phyloP scores from a whole-genome alignment of 495 filamentous ascomycete species.

The Tetracladium marchalianum region DNA sequence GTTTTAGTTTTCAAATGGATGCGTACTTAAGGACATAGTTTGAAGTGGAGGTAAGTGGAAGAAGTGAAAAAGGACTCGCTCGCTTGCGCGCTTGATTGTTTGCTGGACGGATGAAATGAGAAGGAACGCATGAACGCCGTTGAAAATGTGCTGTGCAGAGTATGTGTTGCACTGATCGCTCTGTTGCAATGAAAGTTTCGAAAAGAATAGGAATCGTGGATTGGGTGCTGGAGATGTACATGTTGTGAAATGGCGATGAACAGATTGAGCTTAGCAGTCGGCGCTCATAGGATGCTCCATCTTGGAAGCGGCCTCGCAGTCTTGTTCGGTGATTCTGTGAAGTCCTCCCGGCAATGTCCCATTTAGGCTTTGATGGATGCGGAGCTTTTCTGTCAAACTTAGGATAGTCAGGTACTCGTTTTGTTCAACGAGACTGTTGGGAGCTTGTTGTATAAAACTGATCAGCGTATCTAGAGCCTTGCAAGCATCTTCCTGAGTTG shows the following conservation, averaged over 20 bases:
- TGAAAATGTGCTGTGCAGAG: conserved; percentile 1
- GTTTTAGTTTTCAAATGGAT: neutral
- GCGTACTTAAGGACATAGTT: neutral
- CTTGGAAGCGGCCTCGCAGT: conserved; percentile 37
- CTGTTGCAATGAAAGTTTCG: conserved; percentile 6
- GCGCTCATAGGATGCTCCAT: conserved; percentile 40
- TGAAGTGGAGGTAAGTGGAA: neutral
- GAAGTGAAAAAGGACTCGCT: conserved; percentile 7
- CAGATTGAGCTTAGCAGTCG: conserved; percentile 6
- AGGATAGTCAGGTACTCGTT: conserved; percentile 77
- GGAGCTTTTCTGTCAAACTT: conserved; percentile 82
- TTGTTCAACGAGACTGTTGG: conserved; percentile 59
- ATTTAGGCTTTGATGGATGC: conserved; percentile 49
- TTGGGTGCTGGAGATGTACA: conserved; percentile 8
- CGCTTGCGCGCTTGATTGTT: neutral
- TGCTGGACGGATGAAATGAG: conserved; percentile 8
- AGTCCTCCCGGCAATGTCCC: conserved; percentile 55
- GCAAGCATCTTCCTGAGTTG: conserved; percentile 83
- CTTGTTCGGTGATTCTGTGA: conserved; percentile 54
- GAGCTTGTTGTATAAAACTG: conserved; percentile 69
- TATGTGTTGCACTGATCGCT: neutral
- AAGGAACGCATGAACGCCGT: conserved; percentile 10
- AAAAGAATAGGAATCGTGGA: conserved; percentile 1
- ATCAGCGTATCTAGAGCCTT: conserved; percentile 78
- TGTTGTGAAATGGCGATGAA: neutral